Evolutionary conservation across 768 basidiomycete genomes (phyloP), one percentile per base, ranked within the genome.

Genomic region (Glaciozyma martinii): DNA sequence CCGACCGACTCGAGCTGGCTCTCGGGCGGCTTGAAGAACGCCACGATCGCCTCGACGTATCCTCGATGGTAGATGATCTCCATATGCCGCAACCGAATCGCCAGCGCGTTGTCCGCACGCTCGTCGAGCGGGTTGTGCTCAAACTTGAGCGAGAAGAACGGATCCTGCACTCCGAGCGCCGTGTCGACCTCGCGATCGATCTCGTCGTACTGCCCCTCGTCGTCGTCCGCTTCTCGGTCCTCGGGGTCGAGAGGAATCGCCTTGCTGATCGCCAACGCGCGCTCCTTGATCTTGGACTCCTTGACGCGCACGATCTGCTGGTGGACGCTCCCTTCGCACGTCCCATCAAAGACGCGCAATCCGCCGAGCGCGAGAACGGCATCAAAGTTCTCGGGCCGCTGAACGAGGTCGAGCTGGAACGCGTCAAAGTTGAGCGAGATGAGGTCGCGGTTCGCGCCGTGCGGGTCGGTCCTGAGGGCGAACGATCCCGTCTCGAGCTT

Each of bases 11-110:
- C 92, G 61, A 99, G 77, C 74, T 98, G 93, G 76, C 88, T 94
- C 50, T 86, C 86, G 3, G 95, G 94, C 3, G 92, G 94, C 74
- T 86, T 89, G 78, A 99, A 86, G 78, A 98, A 99, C 67, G 81
- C 83, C 72, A 87, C 86, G 27, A 98, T 83, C 4, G 88, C 89
- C 78, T 98, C 95, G 33, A 98, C 82, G 75, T 94, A 97, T 30
- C 89, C 90, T 73, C 80, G 84, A 74, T 97, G 91, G 74, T 99
- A 99, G 49, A 99, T 88, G 68, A 99, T 87, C 77, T 98, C 94
- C 85, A 94, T 88, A 72, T 94, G 88, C 15, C 72, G 50, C 27
- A 74, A 63, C 62, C 85, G 86, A 55, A 93, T 83, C 18, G 87
- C 88, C 60, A 99, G 79, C 1, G 88, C 90, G 72, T 82, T 94